phyloP scores from a whole-genome alignment of 805 yeast species.

The Torulaspora maleeae region DNA sequence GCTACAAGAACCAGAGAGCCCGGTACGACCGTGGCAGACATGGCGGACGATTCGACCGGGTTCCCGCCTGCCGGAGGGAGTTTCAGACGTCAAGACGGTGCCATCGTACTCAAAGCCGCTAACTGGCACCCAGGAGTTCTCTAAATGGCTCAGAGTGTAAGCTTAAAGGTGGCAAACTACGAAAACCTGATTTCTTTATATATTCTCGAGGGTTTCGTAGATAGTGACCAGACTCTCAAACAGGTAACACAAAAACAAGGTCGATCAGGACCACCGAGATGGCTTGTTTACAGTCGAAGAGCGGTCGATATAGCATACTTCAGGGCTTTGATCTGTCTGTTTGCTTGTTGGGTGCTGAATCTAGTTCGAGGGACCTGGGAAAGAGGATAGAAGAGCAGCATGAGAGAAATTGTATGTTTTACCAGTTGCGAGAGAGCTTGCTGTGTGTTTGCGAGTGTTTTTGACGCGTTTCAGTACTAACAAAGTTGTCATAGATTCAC shows the following conservation, averaged over 20 bases:
- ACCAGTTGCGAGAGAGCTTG: too few species aligned
- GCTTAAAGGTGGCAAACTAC: background rate
- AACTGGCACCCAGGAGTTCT: too few species aligned
- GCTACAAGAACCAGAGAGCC: too few species aligned
- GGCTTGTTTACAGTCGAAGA: background rate
- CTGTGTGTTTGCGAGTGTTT: slow-evolving; percentile 5
- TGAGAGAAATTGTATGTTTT: slow-evolving; percentile 19
- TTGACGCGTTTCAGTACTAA: slow-evolving; percentile 9
- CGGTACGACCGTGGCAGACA: too few species aligned
- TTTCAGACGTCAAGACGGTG: too few species aligned
- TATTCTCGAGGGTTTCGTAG: too few species aligned
- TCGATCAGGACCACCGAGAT: background rate
- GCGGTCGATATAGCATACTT: background rate
- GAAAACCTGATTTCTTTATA: background rate
- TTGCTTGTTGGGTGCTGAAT: background rate
- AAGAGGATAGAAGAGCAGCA: background rate
- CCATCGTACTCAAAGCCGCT: too few species aligned
- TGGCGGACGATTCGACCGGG: too few species aligned
- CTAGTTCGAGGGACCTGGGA: background rate
- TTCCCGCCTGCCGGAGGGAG: too few species aligned
- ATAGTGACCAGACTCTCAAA: slow-evolving; percentile 1
- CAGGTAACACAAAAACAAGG: slow-evolving; percentile 17
- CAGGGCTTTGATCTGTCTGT: background rate
- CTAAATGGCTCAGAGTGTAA: too few species aligned
- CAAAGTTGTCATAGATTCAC: slow-evolving; percentile 49